Evolutionary conservation across 2,329 filamentous ascomycete genomes (phyloP).

Genomic region (Ophiostoma triangulosporum): DNA sequence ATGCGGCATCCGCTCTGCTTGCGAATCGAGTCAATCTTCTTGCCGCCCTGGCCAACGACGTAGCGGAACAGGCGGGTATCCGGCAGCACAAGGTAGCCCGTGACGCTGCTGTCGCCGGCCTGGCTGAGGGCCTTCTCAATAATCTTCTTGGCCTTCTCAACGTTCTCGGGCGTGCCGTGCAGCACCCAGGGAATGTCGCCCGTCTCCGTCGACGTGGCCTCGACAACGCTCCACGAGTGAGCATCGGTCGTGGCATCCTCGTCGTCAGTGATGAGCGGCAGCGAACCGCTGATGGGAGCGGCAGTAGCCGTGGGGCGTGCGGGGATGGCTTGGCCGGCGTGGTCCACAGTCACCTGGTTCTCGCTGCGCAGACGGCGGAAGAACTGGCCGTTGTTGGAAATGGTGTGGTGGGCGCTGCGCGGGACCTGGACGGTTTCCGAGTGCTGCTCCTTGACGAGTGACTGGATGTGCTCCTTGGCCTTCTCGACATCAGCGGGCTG

Average conservation of each 20-base stretch:
- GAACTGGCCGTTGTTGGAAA: conserved; percentile 82
- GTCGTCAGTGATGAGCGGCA: conserved; percentile 92
- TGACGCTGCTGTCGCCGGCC: conserved; percentile 54
- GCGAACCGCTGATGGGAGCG: conserved; percentile 44
- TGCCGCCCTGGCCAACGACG: conserved; percentile 78
- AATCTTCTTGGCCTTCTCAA: conserved; percentile 66
- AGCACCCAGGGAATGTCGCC: conserved; percentile 84
- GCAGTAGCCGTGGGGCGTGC: conserved; percentile 48
- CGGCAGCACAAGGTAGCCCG: conserved; percentile 78
- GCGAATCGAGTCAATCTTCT: conserved; percentile 84
- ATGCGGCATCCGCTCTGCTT: conserved; percentile 89
- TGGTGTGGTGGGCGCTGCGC: conserved; percentile 64
- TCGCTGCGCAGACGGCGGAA: conserved; percentile 84
- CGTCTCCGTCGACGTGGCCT: conserved; percentile 41
- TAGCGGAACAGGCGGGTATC: conserved; percentile 82
- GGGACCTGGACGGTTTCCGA: conserved; percentile 81
- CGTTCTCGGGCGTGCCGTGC: conserved; percentile 60
- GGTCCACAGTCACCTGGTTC: conserved; percentile 80
- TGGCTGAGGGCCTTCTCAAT: conserved; percentile 62
- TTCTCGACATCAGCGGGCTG: conserved; percentile 65
- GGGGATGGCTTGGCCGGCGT: conserved; percentile 67
- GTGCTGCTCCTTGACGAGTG: conserved; percentile 71
- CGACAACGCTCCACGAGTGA: conserved; percentile 75
- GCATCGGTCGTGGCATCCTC: conserved; percentile 47
- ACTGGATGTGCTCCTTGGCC: conserved; percentile 73